Conservation (phyloP, 192 early-diverging fungal species). For the Cetraspora pellucida region DNA sequence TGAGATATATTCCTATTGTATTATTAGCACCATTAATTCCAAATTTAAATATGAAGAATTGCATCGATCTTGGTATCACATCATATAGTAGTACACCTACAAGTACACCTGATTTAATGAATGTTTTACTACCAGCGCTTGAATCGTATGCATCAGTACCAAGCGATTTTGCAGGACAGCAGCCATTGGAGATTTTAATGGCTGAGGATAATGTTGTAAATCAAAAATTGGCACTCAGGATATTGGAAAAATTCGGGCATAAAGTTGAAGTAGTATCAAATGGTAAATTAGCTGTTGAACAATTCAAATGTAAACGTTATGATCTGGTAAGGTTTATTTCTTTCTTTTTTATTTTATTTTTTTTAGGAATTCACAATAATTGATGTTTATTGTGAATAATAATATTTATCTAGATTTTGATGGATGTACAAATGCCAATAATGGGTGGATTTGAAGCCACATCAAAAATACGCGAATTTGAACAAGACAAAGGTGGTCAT, state of each 20-base stretch:
- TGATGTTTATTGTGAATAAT: background rate
- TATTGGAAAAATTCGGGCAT: slow-evolving; percentile 77
- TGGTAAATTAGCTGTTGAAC: slow-evolving; percentile 79
- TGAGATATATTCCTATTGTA: slow-evolving; percentile 78
- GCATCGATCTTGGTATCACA: slow-evolving; percentile 69
- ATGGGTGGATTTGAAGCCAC: slow-evolving; percentile 91
- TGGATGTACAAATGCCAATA: slow-evolving; percentile 91
- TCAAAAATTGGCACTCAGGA: slow-evolving; percentile 77
- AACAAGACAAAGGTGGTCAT: slow-evolving; percentile 49
- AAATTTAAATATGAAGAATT: slow-evolving; percentile 67
- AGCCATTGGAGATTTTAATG: slow-evolving; percentile 74
- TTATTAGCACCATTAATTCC: slow-evolving; percentile 59
- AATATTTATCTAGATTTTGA: slow-evolving; percentile 60
- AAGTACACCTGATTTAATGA: slow-evolving; percentile 62
- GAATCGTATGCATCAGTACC: slow-evolving; percentile 66
- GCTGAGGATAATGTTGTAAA: slow-evolving; percentile 90
- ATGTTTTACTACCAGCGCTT: slow-evolving; percentile 71
- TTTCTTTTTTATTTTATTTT: slow-evolving; percentile 43
- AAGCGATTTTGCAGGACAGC: slow-evolving; percentile 61
- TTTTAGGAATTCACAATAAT: slow-evolving; percentile 4
- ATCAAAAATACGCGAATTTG: slow-evolving; percentile 72
- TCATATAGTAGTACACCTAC: slow-evolving; percentile 71
- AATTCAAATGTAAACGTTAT: slow-evolving; percentile 60
- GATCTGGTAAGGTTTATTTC: slow-evolving; percentile 37
- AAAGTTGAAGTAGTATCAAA: slow-evolving; percentile 77